These are phyloP conservation scores for Microsporum canis DNA, from an alignment of 2,329 filamentous ascomycete genomes.

Conservation along the genomic window DNA sequence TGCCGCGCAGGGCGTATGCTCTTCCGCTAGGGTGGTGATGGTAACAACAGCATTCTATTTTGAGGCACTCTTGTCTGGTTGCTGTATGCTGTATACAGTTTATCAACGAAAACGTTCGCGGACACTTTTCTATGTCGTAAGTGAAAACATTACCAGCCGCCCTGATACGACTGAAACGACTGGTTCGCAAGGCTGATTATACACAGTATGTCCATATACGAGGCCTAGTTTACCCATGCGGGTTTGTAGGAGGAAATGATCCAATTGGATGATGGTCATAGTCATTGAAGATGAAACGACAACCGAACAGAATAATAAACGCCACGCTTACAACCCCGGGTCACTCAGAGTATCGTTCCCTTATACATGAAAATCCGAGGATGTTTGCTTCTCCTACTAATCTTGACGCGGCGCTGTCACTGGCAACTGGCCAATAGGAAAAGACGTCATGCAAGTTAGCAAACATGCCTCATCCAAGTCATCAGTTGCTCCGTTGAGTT, in stretches of 20 bases:
- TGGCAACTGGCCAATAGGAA: neutral
- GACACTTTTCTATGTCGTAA: too few species aligned
- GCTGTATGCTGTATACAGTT: too few species aligned
- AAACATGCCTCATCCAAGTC: constrained; percentile 1
- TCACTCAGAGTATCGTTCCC: neutral
- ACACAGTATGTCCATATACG: neutral
- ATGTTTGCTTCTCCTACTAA: constrained; percentile 1
- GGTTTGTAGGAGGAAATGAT: neutral
- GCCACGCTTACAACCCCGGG: neutral
- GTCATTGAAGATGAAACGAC: neutral
- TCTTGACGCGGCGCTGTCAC: neutral
- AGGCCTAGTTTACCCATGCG: neutral
- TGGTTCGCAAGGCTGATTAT: neutral
- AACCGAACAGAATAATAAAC: neutral
- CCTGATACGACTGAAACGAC: neutral
- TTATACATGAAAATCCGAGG: neutral
- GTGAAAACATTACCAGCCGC: neutral
- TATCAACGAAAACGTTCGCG: neutral
- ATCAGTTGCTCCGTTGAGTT: neutral
- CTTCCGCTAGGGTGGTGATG: neutral
- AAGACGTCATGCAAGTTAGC: neutral
- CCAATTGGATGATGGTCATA: neutral
- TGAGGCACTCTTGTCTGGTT: neutral
- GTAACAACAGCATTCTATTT: neutral
- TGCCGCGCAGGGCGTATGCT: neutral